Percentiles rank a stretch among this genome's conserved stretches.
Evolutionary conservation across 495 filamentous ascomycete species (phyloP).

Genomic region (Penicillium soppii): DNA sequence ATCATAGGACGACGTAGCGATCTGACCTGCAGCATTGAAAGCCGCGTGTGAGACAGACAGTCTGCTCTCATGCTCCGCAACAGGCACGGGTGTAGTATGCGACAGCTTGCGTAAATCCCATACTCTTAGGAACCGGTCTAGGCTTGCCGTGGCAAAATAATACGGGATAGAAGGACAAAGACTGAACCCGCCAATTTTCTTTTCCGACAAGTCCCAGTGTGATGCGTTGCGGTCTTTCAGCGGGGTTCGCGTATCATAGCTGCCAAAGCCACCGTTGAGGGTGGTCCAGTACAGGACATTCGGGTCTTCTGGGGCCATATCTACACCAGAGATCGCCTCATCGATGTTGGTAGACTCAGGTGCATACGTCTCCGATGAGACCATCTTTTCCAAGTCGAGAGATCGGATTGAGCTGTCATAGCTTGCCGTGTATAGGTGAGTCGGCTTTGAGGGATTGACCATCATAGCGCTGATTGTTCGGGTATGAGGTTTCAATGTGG

Average conservation of each 20-base stretch:
- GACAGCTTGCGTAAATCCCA: constrained; percentile 90
- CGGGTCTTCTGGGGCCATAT: constrained; percentile 67
- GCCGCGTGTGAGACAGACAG: constrained; percentile 89
- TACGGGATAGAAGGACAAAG: constrained; percentile 75
- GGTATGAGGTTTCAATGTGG: constrained; percentile 83
- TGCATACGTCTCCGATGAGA: constrained; percentile 76
- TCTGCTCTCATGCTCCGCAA: constrained; percentile 78
- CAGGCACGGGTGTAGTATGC: constrained; percentile 57
- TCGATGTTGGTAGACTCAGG: constrained; percentile 67
- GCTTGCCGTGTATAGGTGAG: constrained; percentile 75
- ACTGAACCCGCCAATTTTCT: constrained; percentile 94
- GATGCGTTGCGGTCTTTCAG: constrained; percentile 47
- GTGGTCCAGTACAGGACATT: constrained; percentile 86
- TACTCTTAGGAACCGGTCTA: constrained; percentile 85
- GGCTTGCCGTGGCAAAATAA: constrained; percentile 83
- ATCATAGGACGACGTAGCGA: constrained; percentile 92
- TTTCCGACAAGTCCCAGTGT: constrained; percentile 76
- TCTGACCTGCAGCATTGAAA: constrained; percentile 75
- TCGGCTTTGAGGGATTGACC: constrained; percentile 67
- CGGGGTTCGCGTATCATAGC: constrained; percentile 70
- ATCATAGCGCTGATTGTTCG: constrained; percentile 84
- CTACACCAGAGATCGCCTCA: constrained; percentile 75
- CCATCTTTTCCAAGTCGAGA: constrained; percentile 76
- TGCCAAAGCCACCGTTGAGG: constrained; percentile 73
- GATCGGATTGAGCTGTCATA: constrained; percentile 93